A percentile compares a stretch with the other conserved stretches of the same genome.
Conservation (phyloP, 345 rosid genomes). For the Lumnitzera racemosa region DNA sequence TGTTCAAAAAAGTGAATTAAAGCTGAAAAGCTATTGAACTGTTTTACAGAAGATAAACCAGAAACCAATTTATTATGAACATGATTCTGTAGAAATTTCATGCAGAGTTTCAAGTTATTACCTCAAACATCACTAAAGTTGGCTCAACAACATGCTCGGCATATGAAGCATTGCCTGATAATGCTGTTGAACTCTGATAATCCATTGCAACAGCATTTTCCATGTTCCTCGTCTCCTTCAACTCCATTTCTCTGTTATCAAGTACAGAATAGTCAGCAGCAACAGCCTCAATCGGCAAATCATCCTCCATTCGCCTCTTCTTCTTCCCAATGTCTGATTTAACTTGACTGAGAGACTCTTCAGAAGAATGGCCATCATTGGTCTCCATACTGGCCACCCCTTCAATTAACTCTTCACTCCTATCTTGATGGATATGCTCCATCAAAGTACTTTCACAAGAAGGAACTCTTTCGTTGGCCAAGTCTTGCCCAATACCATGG, state of each 20-base stretch:
- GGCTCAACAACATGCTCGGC: slow-evolving; percentile 90
- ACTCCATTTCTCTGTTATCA: slow-evolving; percentile 39
- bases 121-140: slow-evolving; percentile 96
- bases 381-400: slow-evolving; percentile 46
- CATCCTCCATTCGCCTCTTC: slow-evolving; percentile 55
- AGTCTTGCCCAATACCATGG: slow-evolving; percentile 23
- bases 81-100: background rate
- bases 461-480: slow-evolving; percentile 16
- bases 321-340: slow-evolving; percentile 48
- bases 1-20: too few species aligned
- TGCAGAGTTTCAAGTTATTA: slow-evolving; percentile 19
- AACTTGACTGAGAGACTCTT: slow-evolving; percentile 29
- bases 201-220: slow-evolving; percentile 41
- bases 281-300: slow-evolving; percentile 33
- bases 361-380: slow-evolving; percentile 38
- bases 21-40: too few species aligned
- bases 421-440: slow-evolving; percentile 41
- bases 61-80: too few species aligned
- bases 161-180: slow-evolving; percentile 54
- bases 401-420: slow-evolving; percentile 39
- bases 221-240: slow-evolving; percentile 33
- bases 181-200: slow-evolving; percentile 35
- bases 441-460: slow-evolving; percentile 31
- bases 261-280: slow-evolving; percentile 30
- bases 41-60: too few species aligned